A percentile compares a stretch with the other conserved stretches of the same genome.
phyloP scores from a whole-genome alignment of 768 basidiomycete genomes.

The Lentinula detonsa region DNA sequence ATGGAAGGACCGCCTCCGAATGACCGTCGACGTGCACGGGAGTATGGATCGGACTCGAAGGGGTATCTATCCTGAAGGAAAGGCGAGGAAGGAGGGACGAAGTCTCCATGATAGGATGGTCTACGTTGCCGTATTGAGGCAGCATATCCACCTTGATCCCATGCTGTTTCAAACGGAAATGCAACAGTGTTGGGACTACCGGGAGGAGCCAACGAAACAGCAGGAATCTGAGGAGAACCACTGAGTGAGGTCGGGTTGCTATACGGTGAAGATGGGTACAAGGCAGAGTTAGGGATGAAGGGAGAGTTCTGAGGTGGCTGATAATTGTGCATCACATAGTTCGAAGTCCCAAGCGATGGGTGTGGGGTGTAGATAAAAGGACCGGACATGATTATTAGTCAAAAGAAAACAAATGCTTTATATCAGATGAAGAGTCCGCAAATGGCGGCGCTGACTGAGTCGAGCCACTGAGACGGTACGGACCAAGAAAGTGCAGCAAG shows the following conservation, averaged over 20 bases:
- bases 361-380: constrained; percentile 39
- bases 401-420: neutral
- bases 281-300: constrained; percentile 33
- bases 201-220: neutral
- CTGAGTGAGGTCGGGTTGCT: constrained; percentile 10
- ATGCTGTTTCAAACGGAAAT: constrained; percentile 15
- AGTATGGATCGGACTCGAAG: constrained; percentile 8
- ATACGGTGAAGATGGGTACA: constrained; percentile 32
- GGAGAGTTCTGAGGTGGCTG: constrained; percentile 31
- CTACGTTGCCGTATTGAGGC: constrained; percentile 27
- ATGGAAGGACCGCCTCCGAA: constrained; percentile 16
- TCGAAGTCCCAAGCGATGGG: constrained; percentile 25
- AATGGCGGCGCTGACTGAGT: neutral
- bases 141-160: constrained; percentile 15
- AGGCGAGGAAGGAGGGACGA: constrained; percentile 15
- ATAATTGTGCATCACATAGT: constrained; percentile 24
- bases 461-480: neutral
- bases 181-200: constrained; percentile 12
- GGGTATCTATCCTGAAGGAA: constrained; percentile 13
- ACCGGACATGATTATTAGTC: constrained; percentile 23
- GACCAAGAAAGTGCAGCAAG: neutral
- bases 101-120: constrained; percentile 36
- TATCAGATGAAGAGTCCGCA: neutral
- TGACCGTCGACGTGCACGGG: constrained; percentile 17
- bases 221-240: constrained; percentile 2